phyloP scores from a whole-genome alignment of 371 early-diverging fungal genomes.

The Nosema granulosis region DNA sequence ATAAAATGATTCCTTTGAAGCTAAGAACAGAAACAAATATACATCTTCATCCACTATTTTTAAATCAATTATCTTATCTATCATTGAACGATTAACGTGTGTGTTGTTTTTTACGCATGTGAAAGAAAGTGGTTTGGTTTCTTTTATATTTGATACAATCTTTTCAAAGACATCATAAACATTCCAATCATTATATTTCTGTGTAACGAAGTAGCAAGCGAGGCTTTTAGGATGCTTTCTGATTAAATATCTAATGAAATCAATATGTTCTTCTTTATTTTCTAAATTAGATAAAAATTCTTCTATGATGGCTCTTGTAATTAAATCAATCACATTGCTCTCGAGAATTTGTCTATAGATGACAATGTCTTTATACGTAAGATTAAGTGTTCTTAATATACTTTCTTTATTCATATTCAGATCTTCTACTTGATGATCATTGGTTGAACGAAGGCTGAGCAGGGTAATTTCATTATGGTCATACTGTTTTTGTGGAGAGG shows the following conservation, averaged over 20 bases:
- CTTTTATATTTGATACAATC: not conserved
- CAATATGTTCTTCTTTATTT: slow-evolving; percentile 6
- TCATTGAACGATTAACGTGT: slow-evolving; percentile 1
- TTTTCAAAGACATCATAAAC: not conserved
- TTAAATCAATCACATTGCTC: slow-evolving; percentile 1
- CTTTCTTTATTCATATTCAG: not conserved
- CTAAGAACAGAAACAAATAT: slow-evolving; percentile 18
- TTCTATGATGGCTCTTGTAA: slow-evolving; percentile 12
- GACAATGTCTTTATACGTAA: not conserved
- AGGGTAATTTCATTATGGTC: no score
- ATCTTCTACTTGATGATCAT: no score
- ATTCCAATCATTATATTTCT: slow-evolving; percentile 8
- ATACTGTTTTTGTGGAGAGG: no score
- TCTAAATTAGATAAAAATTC: slow-evolving; percentile 7
- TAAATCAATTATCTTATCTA: slow-evolving; percentile 18
- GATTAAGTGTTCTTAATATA: not conserved
- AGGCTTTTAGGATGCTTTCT: slow-evolving; percentile 3
- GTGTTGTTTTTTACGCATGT: not conserved
- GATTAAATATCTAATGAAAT: slow-evolving; percentile 17
- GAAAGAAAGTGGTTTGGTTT: not conserved
- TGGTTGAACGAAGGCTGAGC: no score
- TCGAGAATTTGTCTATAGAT: slow-evolving; percentile 8
- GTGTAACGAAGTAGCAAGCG: slow-evolving; percentile 8
- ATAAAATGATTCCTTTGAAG: slow-evolving; percentile 11
- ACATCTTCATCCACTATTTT: slow-evolving; percentile 15